Percentiles rank a stretch among this genome's conserved stretches.
Evolutionary conservation across 306 rosid genomes (phyloP).

Genomic region (Sechiopsis laciniata): DNA sequence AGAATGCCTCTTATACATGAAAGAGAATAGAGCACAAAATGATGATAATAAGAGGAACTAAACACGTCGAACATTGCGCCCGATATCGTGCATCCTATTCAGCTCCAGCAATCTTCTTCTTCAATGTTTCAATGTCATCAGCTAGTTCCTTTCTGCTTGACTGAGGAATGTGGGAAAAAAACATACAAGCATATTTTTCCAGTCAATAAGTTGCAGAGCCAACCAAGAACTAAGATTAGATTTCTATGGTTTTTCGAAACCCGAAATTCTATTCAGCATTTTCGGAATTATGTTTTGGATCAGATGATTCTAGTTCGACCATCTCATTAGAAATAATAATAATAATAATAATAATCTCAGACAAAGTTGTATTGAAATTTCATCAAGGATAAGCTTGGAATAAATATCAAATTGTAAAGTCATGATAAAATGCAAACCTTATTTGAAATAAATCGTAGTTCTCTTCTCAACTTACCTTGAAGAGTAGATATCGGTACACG

Average conservation of each 20-base stretch:
- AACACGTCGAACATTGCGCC: not conserved
- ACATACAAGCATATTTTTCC: not conserved
- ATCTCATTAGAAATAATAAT: not conserved
- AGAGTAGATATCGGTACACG: conserved; percentile 97
- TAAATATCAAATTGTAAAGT: not conserved
- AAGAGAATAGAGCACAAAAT: conserved; percentile 25
- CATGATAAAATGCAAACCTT: not conserved
- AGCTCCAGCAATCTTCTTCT: conserved; percentile 92
- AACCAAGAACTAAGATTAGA: no score
- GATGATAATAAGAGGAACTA: conserved; percentile 38
- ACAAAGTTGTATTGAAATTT: no score
- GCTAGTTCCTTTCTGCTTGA: conserved; percentile 74
- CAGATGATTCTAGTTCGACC: not conserved
- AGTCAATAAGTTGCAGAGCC: conserved; percentile 2
- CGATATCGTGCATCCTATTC: conserved; percentile 34
- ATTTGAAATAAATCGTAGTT: not conserved
- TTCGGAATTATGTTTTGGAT: not conserved
- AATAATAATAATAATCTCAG: not conserved
- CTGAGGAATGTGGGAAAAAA: conserved; percentile 28
- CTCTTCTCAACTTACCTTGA: conserved; percentile 48
- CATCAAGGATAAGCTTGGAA: not conserved
- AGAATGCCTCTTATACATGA: conserved; percentile 40
- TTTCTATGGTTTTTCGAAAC: not conserved
- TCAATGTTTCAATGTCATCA: conserved; percentile 57
- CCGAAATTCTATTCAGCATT: not conserved